A percentile compares a stretch with the other conserved stretches of the same genome.
These are phyloP conservation scores for Beauveria brongniartii DNA, from an alignment of 2,329 filamentous ascomycete genomes.

Conservation along the genomic window DNA sequence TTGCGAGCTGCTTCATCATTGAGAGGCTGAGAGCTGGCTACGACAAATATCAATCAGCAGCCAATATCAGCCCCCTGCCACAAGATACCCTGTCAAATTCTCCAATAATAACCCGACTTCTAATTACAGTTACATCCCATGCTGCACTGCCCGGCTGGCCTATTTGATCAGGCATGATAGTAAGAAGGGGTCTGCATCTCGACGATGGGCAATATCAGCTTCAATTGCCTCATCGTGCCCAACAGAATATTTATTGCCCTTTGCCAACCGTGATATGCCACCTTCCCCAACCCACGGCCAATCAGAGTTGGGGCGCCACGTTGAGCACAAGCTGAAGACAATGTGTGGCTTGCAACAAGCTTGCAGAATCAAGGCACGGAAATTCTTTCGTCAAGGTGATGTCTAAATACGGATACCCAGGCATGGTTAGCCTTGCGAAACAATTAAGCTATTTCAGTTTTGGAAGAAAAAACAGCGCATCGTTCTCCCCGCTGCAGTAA, in stretches of 20 bases:
- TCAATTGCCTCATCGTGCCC: conserved; percentile 1
- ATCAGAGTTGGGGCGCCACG: no score
- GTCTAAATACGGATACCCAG: no score
- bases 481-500: no score
- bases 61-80: not conserved
- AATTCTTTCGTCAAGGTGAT: not conserved
- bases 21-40: not conserved
- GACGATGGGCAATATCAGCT: no score
- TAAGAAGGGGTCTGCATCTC: not conserved
- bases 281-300: no score
- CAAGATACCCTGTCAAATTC: not conserved
- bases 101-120: not conserved
- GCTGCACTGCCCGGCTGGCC: not conserved
- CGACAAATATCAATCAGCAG: not conserved
- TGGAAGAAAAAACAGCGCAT: no score
- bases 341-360: not conserved
- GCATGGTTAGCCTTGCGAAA: no score
- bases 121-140: conserved; percentile 1
- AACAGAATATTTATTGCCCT: not conserved
- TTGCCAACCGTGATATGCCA: no score
- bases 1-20: no score
- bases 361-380: not conserved
- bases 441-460: no score
- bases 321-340: not conserved
- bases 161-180: not conserved